These are phyloP conservation scores for Corylus heterophylla DNA, from an alignment of 306 rosid species.

Conservation along the genomic window DNA sequence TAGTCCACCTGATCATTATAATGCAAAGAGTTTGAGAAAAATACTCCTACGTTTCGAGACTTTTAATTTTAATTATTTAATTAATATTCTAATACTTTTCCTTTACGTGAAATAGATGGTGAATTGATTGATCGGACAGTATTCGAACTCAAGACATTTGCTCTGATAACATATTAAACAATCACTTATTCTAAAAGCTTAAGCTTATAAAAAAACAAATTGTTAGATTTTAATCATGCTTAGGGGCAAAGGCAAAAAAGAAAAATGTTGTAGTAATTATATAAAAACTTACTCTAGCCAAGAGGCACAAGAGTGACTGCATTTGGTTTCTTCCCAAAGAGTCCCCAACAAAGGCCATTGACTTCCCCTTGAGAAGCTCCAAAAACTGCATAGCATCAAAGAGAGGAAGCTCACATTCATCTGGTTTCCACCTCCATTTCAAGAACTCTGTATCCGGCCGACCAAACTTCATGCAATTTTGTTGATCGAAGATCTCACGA, in stretches of 20 bases:
- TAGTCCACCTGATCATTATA: constrained; percentile 46
- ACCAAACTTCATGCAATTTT: constrained; percentile 84
- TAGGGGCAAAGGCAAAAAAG: background rate
- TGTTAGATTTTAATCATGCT: too few relatives aligned
- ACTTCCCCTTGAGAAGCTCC: constrained; percentile 64
- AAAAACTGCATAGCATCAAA: constrained; percentile 71
- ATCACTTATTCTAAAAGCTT: too few relatives aligned
- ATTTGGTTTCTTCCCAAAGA: constrained; percentile 82
- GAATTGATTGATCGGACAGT: background rate
- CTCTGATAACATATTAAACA: too few relatives aligned
- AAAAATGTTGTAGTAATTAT: background rate
- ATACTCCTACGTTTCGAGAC: too few relatives aligned
- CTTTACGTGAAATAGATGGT: too few relatives aligned
- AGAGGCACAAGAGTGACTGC: constrained; percentile 78
- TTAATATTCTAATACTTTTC: too few relatives aligned
- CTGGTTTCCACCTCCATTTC: constrained; percentile 89
- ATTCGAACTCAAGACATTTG: too few relatives aligned
- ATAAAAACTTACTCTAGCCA: constrained; percentile 34
- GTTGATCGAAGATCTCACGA: constrained; percentile 55
- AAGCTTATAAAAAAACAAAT: too few relatives aligned
- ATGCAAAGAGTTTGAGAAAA: background rate
- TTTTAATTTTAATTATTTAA: too few relatives aligned
- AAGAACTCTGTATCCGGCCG: constrained; percentile 65
- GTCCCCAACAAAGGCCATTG: constrained; percentile 80
- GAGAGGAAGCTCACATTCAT: constrained; percentile 71